phyloP scores from a whole-genome alignment of 768 basidiomycete genomes.

The Bullera alba region DNA sequence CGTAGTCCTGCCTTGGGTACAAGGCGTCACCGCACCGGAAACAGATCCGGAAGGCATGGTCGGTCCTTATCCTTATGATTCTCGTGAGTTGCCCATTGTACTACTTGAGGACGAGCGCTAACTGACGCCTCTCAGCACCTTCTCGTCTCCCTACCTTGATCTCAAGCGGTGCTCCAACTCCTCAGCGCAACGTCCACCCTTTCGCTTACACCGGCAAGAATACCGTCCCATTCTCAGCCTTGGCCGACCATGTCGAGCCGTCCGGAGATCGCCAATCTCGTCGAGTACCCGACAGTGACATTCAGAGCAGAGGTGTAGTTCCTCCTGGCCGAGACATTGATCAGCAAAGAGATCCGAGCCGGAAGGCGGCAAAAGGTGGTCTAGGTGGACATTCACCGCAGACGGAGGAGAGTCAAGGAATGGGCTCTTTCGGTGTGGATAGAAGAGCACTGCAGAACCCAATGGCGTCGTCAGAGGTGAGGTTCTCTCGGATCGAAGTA shows the following conservation, averaged over 20 bases:
- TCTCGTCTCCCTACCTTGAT: slow-evolving; percentile 8
- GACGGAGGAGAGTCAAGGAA: slow-evolving; percentile 19
- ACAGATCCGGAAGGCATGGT: slow-evolving; percentile 34
- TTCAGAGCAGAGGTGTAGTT: slow-evolving; percentile 27
- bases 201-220: slow-evolving; percentile 24
- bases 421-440: slow-evolving; percentile 32
- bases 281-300: slow-evolving; percentile 20
- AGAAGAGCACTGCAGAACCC: slow-evolving; percentile 3
- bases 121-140: neutral
- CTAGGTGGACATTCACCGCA: neutral
- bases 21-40: slow-evolving; percentile 17
- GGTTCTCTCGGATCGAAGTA: neutral
- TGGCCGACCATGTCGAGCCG: slow-evolving; percentile 6
- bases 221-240: slow-evolving; percentile 29
- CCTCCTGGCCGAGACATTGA: slow-evolving; percentile 5
- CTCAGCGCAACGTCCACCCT: slow-evolving; percentile 20
- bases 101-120: neutral
- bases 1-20: slow-evolving; percentile 39
- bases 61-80: slow-evolving; percentile 36
- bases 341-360: neutral
- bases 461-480: slow-evolving; percentile 1
- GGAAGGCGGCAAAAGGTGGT: neutral
- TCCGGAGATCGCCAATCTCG: neutral
- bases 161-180: slow-evolving; percentile 14
- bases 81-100: slow-evolving; percentile 14